A percentile compares a stretch with the other conserved stretches of the same genome.
Conservation (phyloP, 208 protist genomes). For the Trichomonas tenax region DNA sequence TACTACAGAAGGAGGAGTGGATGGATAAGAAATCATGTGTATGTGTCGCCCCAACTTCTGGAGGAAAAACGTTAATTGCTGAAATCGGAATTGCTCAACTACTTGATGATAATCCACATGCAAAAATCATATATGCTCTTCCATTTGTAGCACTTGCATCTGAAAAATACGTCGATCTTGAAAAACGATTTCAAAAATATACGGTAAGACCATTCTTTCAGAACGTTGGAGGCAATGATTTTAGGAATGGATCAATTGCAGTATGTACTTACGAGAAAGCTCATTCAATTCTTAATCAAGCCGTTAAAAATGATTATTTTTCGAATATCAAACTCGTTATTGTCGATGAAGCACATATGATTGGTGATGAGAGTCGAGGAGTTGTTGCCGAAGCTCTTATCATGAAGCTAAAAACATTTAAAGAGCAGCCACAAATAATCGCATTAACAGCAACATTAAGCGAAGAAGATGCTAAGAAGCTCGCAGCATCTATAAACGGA, state of each 20-base stretch:
- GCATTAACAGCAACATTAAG: not conserved
- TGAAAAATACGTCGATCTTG: not conserved
- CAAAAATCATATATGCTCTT: not conserved
- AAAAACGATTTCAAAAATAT: not conserved
- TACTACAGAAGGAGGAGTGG: not conserved
- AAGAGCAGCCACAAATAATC: not conserved
- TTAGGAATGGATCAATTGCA: not conserved
- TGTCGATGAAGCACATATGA: not conserved
- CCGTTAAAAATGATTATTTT: not conserved
- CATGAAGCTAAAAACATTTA: not conserved
- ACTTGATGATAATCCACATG: not conserved
- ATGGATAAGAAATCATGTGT: not conserved
- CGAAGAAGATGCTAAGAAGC: not conserved
- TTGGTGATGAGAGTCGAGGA: not conserved
- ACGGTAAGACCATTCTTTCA: not conserved
- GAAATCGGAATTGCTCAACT: not conserved
- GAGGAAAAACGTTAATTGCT: not conserved
- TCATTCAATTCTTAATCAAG: not conserved
- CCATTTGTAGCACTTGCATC: not conserved
- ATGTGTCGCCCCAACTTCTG: not conserved
- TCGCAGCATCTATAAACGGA: not conserved
- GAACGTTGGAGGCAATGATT: not conserved
- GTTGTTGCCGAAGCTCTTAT: not conserved
- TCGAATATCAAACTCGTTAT: not conserved
- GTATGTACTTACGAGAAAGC: conserved; percentile 8